Base-by-base conservation (phyloP, 805 yeast genomes). In the Debaryomyces castellii region DNA sequence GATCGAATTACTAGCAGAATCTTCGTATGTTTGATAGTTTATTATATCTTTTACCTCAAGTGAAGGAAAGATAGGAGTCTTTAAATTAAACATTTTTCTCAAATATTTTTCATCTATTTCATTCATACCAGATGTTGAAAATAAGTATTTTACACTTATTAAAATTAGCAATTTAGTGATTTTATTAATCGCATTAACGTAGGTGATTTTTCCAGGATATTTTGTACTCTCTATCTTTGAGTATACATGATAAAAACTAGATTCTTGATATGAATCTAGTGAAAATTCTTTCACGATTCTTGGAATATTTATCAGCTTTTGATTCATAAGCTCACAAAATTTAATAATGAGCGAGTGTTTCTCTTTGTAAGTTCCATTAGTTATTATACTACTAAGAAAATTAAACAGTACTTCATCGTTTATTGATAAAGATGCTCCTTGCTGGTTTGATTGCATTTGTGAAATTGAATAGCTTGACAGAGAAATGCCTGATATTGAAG, bases 301-400 rank as follows among this genome's bases (percentile, higher is more conserved):
- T 12, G 53, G 28, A 4, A 51, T 39, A 40, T 44, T 47, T 5
- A 55, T 17, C 6, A 33, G 27, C 8, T 25, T 41, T 10, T 27
- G 36, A 12, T 41, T 46, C 22, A 63, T 50, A 6, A 46, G 18
- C 16, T 59, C 56, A 37, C 55, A 51, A 27, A 62, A 51, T 14
- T 55, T 35, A 9, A 59, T 50, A 17, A 63, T 49, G 35, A 54
- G 43, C 7, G 41, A 45, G 8, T 59, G 49, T 45, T 64, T 67
- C 45, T 64, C 68, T 35, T 63, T 64, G 44, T 67, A 67, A 1
- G 67, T 47, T 1, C 73, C 71, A 36, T 55, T 34, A 7, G 42
- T 32, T 1, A 66, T 34, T 10, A 65, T 52, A 1, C 63, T 49
- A 22, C 67, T 53, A 16, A 62, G 39, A 1, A 57, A 59, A 25